Base-by-base conservation (phyloP, 2,329 filamentous ascomycete species). In the Hymenoscyphus infarciens region DNA sequence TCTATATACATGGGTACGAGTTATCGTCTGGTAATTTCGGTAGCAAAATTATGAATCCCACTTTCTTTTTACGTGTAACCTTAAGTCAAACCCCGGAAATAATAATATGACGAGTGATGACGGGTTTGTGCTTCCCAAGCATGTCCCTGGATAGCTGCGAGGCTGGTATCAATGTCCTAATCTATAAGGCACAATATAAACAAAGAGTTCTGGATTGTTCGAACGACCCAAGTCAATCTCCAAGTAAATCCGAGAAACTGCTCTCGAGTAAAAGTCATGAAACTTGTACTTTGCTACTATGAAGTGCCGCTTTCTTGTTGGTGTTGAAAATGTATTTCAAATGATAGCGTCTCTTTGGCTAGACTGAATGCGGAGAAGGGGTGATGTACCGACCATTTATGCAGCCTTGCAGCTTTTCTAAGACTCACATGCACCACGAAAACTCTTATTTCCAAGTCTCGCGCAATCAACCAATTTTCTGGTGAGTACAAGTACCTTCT, bases 401-500 rank as follows among this genome's bases (percentile, higher is more conserved):
- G 57, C 58, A 63, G 61, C 58, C 33, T 57, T 22, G 57, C 42
- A 60, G 22, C 58, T 38, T 58, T 63, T 56, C 57, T 11, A 31
- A 53, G 52, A 60, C 61, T 63, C 61, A 63, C 54, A 54, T 61
- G 61, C 61, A 58, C 19, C 38, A 11, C 25, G 29, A 27, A 62
- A 63, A 63, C 31, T 61, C 54, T 11, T 31, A 31, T 31, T 31
- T 8, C 29, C 10, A 22, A 49, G n/a, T 49, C n/a, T 49, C 42
- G 10, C 4, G 42, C 42, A 49, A 19, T 3, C 33, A 35, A 35
- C 3, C n/a, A 49, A 22, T 49, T 22, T 49, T 22, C 42, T 49
- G 42, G 42, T 49, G n/a, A 22, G 42, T 49, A 45, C 39, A 13
- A 6, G 16, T 45, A 49, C 7, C 10, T 11, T 22, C 19, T 49